Conservation (phyloP, 768 basidiomycete genomes). For the Guyanaporus albipodus region DNA sequence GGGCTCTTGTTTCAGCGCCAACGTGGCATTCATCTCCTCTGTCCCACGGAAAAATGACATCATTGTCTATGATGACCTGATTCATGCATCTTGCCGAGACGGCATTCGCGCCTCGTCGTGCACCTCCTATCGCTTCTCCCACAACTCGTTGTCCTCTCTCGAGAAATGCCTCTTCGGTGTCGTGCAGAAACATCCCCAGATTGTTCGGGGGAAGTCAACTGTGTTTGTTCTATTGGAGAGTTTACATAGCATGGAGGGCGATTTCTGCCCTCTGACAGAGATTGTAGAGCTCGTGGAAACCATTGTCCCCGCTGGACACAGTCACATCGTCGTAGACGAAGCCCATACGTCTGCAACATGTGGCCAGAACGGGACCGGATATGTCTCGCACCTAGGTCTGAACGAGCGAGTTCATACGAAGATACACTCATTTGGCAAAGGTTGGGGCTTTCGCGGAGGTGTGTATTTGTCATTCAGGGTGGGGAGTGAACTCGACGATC, state of each 20-base stretch:
- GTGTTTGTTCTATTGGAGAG: slow-evolving; percentile 52
- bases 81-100: slow-evolving; percentile 51
- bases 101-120: slow-evolving; percentile 42
- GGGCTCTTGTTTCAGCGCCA: slow-evolving; percentile 53
- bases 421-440: slow-evolving; percentile 54
- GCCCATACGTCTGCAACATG: slow-evolving; percentile 56
- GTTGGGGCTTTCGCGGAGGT: slow-evolving; percentile 19
- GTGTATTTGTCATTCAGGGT: neutral
- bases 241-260: slow-evolving; percentile 62
- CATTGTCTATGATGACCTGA: slow-evolving; percentile 49
- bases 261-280: slow-evolving; percentile 43
- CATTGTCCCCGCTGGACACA: slow-evolving; percentile 34
- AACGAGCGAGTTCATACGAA: slow-evolving; percentile 41
- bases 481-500: neutral
- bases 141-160: slow-evolving; percentile 42
- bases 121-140: slow-evolving; percentile 35
- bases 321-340: slow-evolving; percentile 51
- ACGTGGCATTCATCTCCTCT: slow-evolving; percentile 43
- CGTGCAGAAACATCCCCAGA: slow-evolving; percentile 22
- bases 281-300: slow-evolving; percentile 39
- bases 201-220: slow-evolving; percentile 24
- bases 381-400: slow-evolving; percentile 39
- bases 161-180: slow-evolving; percentile 23
- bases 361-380: slow-evolving; percentile 45
- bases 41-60: slow-evolving; percentile 45